A percentile compares a stretch with the other conserved stretches of the same genome.
These are phyloP conservation scores for Halophytophthora batemanensis DNA, from an alignment of 352 stramenopile species.

Conservation along the genomic window DNA sequence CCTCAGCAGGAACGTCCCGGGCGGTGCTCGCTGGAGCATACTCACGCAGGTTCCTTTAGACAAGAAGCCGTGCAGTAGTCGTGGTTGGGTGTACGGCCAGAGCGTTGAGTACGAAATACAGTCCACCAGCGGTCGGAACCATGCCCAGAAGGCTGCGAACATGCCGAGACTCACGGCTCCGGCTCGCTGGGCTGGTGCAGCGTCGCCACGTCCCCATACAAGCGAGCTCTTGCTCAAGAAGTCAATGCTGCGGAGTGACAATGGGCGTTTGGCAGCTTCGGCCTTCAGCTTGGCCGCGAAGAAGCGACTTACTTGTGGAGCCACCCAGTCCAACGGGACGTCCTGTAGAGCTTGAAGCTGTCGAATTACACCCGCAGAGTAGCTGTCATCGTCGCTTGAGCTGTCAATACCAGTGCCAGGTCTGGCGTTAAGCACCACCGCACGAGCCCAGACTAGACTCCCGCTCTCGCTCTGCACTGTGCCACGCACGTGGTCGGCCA, in stretches of 20 bases:
- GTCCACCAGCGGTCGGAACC: slow-evolving; percentile 67
- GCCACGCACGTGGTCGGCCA: slow-evolving; percentile 47
- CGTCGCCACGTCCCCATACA: slow-evolving; percentile 46
- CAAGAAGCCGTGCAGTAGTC: slow-evolving; percentile 76
- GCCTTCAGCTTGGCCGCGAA: slow-evolving; percentile 73
- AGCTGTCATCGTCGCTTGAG: slow-evolving; percentile 8
- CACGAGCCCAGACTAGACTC: slow-evolving; percentile 63
- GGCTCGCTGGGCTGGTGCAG: slow-evolving; percentile 33
- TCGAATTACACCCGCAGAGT: slow-evolving; percentile 30
- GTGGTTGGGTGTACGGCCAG: slow-evolving; percentile 72
- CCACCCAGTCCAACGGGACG: slow-evolving; percentile 62
- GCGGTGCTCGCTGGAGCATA: slow-evolving; percentile 64
- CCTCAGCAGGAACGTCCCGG: slow-evolving; percentile 74
- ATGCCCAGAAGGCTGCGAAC: slow-evolving; percentile 73
- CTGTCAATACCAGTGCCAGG: slow-evolving; percentile 9
- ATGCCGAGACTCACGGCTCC: slow-evolving; percentile 58
- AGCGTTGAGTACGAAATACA: slow-evolving; percentile 58
- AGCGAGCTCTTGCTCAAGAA: slow-evolving; percentile 73
- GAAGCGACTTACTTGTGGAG: slow-evolving; percentile 67
- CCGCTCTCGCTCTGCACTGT: slow-evolving; percentile 45
- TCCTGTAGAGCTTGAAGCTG: slow-evolving; percentile 34
- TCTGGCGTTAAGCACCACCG: slow-evolving; percentile 44
- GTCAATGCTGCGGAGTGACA: slow-evolving; percentile 74
- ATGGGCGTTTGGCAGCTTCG: slow-evolving; percentile 58
- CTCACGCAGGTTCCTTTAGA: slow-evolving; percentile 77